Percentiles rank a stretch among this genome's conserved stretches.
phyloP scores from a whole-genome alignment of 345 rosid species.

The Adansonia digitata region DNA sequence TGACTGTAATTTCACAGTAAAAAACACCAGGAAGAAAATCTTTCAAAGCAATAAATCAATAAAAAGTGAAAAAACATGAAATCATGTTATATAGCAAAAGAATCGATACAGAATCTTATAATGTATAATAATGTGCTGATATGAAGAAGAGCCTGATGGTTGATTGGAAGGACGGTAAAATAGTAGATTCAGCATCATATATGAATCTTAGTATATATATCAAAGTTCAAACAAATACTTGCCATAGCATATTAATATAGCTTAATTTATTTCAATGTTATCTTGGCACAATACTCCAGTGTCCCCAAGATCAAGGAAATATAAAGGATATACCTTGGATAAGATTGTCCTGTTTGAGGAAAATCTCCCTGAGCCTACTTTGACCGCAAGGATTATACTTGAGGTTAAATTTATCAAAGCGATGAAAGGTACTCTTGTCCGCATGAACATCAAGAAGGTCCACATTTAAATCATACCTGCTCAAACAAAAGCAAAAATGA shows the following conservation, averaged over 20 bases:
- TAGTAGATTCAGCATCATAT: neutral
- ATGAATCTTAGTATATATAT: neutral
- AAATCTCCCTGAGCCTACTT: constrained; percentile 98
- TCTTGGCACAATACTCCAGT: neutral
- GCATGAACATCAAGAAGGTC: constrained; percentile 99
- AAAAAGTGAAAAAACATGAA: neutral
- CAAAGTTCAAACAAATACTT: neutral
- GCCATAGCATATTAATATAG: neutral
- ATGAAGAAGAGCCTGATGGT: neutral
- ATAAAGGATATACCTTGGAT: constrained; percentile 64
- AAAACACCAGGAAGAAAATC: neutral
- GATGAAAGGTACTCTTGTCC: constrained; percentile 99
- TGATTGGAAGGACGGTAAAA: neutral
- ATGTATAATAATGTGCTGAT: neutral
- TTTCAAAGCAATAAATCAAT: constrained; percentile 4
- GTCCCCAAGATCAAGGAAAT: neutral
- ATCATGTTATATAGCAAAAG: neutral
- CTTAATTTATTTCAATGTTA: neutral
- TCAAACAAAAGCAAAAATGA: constrained; percentile 11
- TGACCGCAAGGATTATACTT: constrained; percentile 99
- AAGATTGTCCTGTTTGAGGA: constrained; percentile 98
- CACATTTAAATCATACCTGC: constrained; percentile 91
- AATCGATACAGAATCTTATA: neutral
- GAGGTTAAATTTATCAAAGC: constrained; percentile 97
- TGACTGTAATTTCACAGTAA: neutral